Evolutionary conservation across 2,329 filamentous ascomycete species (phyloP), one percentile per base, ranked within the genome.

Genomic region (Alternaria viburni): DNA sequence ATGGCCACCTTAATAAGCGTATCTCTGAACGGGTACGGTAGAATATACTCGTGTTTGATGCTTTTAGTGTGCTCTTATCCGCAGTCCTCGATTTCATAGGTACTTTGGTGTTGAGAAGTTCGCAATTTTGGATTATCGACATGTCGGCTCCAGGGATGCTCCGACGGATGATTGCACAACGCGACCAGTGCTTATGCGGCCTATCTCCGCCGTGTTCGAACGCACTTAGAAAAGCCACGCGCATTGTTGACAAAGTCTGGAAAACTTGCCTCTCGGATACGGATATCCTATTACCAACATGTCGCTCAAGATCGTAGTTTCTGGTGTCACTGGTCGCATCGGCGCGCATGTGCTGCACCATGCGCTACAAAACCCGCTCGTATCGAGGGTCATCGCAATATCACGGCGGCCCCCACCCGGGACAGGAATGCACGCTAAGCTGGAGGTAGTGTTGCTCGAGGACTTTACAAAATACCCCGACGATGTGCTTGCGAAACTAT

Each of bases 161-260:
- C 61, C 64, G 65, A 43, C 44, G 28, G 55, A 49, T 28, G 15
- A 57, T 26, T 57, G 47, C 47, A 36, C 25, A 15, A 49, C 51
- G 60, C 59, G 64, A 50, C 60, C 50, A 57, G 51, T 57, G 62
- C 68, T 64, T 57, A 64, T 47, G 54, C 43, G 52, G 41, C 57
- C 50, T 68, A 73, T 71, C 63, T 72, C 69, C 68, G 68, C 44
- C 21, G 55, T 64, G 66, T 52, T 59, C 63, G 61, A 59, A 30
- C 25, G 32, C 57, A 59, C 43, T 46, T 64, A 56, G 59, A 49
- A 66, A 62, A 54, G 57, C 51, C 51, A 52, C 26, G 36, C 25
- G 54, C 54, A 30, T 32, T 54, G 44, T 36, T 47, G 49, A 52
- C 54, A 54, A 58, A 61, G 45, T 19, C n/a, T 45, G 17, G 25